Percentiles rank a stretch among this genome's conserved stretches.
Conservation (phyloP, 2,329 filamentous ascomycete species). For the Fusarium azukiicola region DNA sequence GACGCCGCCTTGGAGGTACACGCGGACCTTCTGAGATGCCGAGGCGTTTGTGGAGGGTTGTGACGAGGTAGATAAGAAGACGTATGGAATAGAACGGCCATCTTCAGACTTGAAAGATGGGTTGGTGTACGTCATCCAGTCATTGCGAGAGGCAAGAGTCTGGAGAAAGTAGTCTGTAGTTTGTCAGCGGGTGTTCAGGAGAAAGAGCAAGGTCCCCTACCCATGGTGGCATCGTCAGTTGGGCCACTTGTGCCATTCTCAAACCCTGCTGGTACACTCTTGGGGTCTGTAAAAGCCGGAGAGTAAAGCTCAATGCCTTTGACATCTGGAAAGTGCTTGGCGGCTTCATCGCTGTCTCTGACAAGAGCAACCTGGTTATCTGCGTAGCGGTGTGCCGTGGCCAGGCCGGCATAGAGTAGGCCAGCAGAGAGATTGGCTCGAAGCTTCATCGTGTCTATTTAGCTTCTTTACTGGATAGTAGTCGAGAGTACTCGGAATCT, state of each 20-base stretch:
- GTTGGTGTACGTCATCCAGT: slow-evolving; percentile 51
- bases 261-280: slow-evolving; percentile 51
- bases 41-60: slow-evolving; percentile 44
- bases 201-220: neutral
- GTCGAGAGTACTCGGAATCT: neutral
- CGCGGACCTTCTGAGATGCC: slow-evolving; percentile 48
- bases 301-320: slow-evolving; percentile 49
- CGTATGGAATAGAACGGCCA: slow-evolving; percentile 49
- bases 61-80: slow-evolving; percentile 34
- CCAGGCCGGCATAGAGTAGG: slow-evolving; percentile 46
- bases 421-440: slow-evolving; percentile 20
- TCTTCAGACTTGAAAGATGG: slow-evolving; percentile 50
- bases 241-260: slow-evolving; percentile 56
- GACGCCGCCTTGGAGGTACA: slow-evolving; percentile 55
- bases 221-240: slow-evolving; percentile 45
- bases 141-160: slow-evolving; percentile 45
- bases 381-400: slow-evolving; percentile 49
- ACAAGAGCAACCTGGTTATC: slow-evolving; percentile 51
- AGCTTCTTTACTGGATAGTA: neutral
- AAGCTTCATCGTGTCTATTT: slow-evolving; percentile 30
- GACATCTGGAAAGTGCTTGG: slow-evolving; percentile 50
- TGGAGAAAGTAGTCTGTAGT: slow-evolving; percentile 47
- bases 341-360: slow-evolving; percentile 49
- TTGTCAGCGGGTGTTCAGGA: slow-evolving; percentile 8
- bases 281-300: slow-evolving; percentile 50